Evolutionary conservation across 768 basidiomycete species (phyloP).

Genomic region (Rhodocollybia butyracea): DNA sequence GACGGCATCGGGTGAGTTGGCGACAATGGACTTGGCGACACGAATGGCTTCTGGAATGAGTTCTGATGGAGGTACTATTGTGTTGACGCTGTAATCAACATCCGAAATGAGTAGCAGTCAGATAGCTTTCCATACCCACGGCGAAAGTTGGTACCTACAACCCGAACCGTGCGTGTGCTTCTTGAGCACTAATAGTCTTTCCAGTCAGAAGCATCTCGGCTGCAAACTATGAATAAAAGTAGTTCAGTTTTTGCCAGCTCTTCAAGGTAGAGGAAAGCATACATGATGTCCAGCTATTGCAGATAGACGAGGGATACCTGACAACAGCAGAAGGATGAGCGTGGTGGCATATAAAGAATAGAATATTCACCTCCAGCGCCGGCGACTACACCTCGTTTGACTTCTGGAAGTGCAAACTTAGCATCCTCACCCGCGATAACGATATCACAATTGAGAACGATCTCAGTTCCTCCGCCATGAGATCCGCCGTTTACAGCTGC

Average conservation of each 20-base stretch:
- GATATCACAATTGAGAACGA: constrained; percentile 74
- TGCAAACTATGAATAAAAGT: constrained; percentile 46
- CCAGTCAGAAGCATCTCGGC: constrained; percentile 78
- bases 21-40: constrained; percentile 54
- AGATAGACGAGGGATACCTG: constrained; percentile 68
- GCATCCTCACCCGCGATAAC: constrained; percentile 67
- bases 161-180: constrained; percentile 68
- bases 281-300: constrained; percentile 76
- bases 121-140: too few relatives aligned
- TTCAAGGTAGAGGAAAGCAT: constrained; percentile 12
- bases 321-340: background rate
- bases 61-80: constrained; percentile 52
- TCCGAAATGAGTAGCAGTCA: too few relatives aligned
- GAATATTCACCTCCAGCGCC: constrained; percentile 58
- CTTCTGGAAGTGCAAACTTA: constrained; percentile 73
- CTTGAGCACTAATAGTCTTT: constrained; percentile 58
- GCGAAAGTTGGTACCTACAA: constrained; percentile 62
- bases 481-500: constrained; percentile 80
- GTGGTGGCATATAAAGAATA: background rate
- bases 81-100: constrained; percentile 44
- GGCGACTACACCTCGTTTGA: constrained; percentile 73
- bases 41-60: constrained; percentile 61
- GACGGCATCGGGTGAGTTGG: constrained; percentile 77
- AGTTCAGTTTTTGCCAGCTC: background rate
- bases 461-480: constrained; percentile 64